phyloP scores from a whole-genome alignment of 495 filamentous ascomycete genomes.

The Neurospora sp. region DNA sequence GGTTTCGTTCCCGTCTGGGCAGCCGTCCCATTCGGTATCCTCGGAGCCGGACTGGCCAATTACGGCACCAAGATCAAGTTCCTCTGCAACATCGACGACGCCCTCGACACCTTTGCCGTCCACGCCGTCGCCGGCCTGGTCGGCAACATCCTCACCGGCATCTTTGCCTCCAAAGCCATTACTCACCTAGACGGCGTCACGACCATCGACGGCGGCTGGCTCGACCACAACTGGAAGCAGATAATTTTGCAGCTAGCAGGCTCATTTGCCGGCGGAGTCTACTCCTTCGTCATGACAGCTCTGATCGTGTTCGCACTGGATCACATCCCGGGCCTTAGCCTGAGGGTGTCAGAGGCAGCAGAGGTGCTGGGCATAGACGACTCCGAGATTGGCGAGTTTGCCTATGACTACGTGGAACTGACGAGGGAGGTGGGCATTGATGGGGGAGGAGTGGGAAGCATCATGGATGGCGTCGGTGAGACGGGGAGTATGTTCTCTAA shows the following conservation, averaged over 20 bases:
- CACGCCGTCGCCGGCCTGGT: constrained; percentile 82
- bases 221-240: constrained; percentile 86
- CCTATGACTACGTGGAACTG: constrained; percentile 94
- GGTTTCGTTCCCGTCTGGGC: constrained; percentile 88
- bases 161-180: constrained; percentile 92
- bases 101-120: constrained; percentile 88
- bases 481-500: constrained; percentile 25
- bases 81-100: constrained; percentile 74
- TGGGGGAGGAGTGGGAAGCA: neutral
- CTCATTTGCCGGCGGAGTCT: constrained; percentile 69
- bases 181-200: constrained; percentile 73
- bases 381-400: constrained; percentile 93
- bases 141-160: constrained; percentile 78
- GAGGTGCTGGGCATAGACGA: constrained; percentile 92
- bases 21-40: constrained; percentile 79
- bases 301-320: constrained; percentile 84
- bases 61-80: constrained; percentile 97
- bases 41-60: constrained; percentile 78
- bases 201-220: constrained; percentile 72
- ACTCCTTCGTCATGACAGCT: constrained; percentile 79
- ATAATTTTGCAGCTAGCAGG: constrained; percentile 83
- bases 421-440: constrained; percentile 70
- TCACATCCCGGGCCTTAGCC: constrained; percentile 69
- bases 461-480: constrained; percentile 21
- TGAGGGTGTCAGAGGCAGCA: constrained; percentile 73